Evolutionary conservation across 176 grass and related monocot genomes (phyloP).

Genomic region (Calamus simplicifolius): DNA sequence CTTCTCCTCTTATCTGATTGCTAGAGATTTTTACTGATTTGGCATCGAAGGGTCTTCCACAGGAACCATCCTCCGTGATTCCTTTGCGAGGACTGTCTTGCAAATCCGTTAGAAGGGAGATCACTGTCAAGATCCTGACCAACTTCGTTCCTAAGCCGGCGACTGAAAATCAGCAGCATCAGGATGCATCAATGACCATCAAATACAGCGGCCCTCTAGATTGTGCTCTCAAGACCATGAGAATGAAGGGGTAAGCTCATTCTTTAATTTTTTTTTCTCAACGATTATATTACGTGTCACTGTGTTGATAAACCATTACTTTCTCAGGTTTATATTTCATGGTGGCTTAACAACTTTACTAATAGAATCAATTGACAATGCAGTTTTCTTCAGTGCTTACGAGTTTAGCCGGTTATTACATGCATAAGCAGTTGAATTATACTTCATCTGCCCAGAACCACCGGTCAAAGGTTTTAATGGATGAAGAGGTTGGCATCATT

Average conservation of each 20-base stretch:
- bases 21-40: too few relatives aligned
- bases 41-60: too few relatives aligned
- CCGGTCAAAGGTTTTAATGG: constrained; percentile 36
- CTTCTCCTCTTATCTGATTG: too few relatives aligned
- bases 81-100: too few relatives aligned
- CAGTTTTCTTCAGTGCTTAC: constrained; percentile 79
- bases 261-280: background rate
- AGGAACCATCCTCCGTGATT: too few relatives aligned
- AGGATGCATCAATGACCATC: constrained; percentile 26
- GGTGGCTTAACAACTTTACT: constrained; percentile 69
- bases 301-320: constrained; percentile 8
- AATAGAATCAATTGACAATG: constrained; percentile 83
- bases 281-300: constrained; percentile 5
- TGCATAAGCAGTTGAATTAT: constrained; percentile 50
- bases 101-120: too few relatives aligned
- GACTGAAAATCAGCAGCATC: too few relatives aligned
- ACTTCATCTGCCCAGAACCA: constrained; percentile 22
- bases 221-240: constrained; percentile 74
- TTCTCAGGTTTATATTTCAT: constrained; percentile 74
- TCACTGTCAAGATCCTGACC: too few relatives aligned
- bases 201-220: constrained; percentile 75
- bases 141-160: too few relatives aligned
- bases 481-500: constrained; percentile 69
- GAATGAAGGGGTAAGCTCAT: constrained; percentile 65
- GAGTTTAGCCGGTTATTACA: constrained; percentile 69